A percentile compares a stretch with the other conserved stretches of the same genome.
Conservation (phyloP, 495 filamentous ascomycete species). For the Aeminium ludgeri region DNA sequence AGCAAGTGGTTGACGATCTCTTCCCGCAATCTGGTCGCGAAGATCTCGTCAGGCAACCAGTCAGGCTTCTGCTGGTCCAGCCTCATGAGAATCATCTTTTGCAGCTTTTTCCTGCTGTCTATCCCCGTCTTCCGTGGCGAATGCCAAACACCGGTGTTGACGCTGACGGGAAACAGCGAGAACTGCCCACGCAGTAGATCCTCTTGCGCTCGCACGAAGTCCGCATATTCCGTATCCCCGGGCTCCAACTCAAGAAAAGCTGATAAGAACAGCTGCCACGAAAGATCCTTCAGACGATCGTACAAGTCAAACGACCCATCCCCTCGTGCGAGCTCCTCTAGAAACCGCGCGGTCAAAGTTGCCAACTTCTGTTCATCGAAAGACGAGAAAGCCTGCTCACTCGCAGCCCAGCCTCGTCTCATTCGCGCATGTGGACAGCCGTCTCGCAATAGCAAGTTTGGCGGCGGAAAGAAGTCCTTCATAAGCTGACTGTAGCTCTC, state of each 20-base stretch:
- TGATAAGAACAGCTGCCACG: conserved; percentile 19
- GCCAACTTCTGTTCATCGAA: neutral
- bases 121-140: conserved; percentile 19
- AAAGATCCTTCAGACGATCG: conserved; percentile 18
- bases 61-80: neutral
- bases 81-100: conserved; percentile 2
- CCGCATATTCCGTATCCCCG: neutral
- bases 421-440: neutral
- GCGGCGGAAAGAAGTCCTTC: conserved; percentile 9
- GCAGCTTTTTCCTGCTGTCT: conserved; percentile 16
- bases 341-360: neutral
- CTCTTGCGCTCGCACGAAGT: conserved; percentile 17
- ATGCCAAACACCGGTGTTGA: conserved; percentile 19
- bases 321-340: neutral
- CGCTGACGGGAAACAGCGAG: conserved; percentile 19
- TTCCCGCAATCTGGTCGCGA: conserved; percentile 2
- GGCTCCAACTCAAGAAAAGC: conserved; percentile 10
- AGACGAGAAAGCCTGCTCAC: neutral
- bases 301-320: conserved; percentile 13
- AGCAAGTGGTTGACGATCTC: conserved; percentile 18
- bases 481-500: conserved; percentile 5
- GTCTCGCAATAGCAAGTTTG: conserved; percentile 9
- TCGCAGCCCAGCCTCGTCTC: neutral
- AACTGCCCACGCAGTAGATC: conserved; percentile 22
- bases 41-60: neutral